A percentile compares a stretch with the other conserved stretches of the same genome.
Conservation (phyloP, 192 early-diverging fungal genomes). For the Backusella sp. region DNA sequence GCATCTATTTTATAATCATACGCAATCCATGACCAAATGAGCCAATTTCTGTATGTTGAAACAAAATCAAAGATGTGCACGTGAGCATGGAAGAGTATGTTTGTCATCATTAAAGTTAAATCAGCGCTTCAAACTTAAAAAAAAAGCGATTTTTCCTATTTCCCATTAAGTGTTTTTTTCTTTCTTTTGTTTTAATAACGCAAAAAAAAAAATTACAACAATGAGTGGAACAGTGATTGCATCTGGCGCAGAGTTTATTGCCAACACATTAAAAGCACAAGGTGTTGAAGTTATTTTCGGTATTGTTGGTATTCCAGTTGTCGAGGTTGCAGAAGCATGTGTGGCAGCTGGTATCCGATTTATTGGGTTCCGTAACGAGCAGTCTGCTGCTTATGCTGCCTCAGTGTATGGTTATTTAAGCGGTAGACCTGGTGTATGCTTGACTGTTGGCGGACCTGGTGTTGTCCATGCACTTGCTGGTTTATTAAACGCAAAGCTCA, state of each 20-base stretch:
- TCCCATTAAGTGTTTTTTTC: conserved; percentile 1
- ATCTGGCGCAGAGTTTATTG: conserved; percentile 61
- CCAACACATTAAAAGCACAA: conserved; percentile 53
- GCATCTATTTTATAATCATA: not conserved
- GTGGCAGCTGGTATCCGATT: conserved; percentile 65
- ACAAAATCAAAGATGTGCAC: not conserved
- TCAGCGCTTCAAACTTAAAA: not conserved
- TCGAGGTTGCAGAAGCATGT: conserved; percentile 75
- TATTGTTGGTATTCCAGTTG: conserved; percentile 76
- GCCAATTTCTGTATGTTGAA: not conserved
- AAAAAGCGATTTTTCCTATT: conserved; percentile 3
- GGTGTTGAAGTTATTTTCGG: conserved; percentile 68
- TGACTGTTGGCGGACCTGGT: conserved; percentile 71
- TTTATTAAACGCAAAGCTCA: conserved; percentile 65
- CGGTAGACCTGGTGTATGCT: conserved; percentile 63
- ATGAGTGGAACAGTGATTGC: conserved; percentile 10
- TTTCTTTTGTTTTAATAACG: not conserved
- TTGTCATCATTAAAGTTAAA: not conserved
- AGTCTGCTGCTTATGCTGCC: conserved; percentile 72
- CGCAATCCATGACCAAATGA: not conserved
- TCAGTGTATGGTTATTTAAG: conserved; percentile 59
- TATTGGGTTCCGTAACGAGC: conserved; percentile 74
- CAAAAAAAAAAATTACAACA: not conserved
- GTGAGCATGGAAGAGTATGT: not conserved
- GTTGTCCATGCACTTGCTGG: conserved; percentile 73